These are phyloP conservation scores for Cicer yamashitae DNA, from an alignment of 306 rosid genomes.

Conservation along the genomic window DNA sequence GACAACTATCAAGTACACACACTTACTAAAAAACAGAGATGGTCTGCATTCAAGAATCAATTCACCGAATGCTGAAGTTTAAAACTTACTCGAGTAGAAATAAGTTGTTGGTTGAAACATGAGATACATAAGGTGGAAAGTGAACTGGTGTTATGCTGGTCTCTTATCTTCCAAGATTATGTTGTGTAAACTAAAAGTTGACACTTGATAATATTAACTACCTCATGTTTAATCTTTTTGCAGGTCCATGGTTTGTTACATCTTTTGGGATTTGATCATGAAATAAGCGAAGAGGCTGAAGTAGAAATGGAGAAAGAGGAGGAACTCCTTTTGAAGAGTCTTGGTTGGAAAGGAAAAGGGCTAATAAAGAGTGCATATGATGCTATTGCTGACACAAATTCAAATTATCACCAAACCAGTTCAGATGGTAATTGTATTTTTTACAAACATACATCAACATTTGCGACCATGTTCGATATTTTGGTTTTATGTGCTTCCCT, in stretches of 20 bases:
- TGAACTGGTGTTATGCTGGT: constrained; percentile 24
- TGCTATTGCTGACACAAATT: constrained; percentile 46
- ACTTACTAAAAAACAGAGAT: background rate
- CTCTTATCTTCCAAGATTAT: constrained; percentile 15
- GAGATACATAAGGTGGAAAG: constrained; percentile 20
- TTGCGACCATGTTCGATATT: constrained; percentile 16
- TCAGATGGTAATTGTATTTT: constrained; percentile 47
- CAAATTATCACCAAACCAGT: constrained; percentile 43
- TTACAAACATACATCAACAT: constrained; percentile 25
- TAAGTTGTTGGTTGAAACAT: constrained; percentile 4
- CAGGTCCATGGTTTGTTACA: constrained; percentile 95
- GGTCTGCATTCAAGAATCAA: constrained; percentile 29
- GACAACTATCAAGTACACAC: constrained; percentile 16
- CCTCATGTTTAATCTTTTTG: constrained; percentile 27
- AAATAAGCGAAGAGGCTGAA: constrained; percentile 85
- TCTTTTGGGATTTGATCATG: constrained; percentile 93
- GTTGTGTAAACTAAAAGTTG: constrained; percentile 37
- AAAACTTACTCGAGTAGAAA: constrained; percentile 23
- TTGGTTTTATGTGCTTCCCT: constrained; percentile 25
- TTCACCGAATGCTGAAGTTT: constrained; percentile 5
- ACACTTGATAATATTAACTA: constrained; percentile 39
- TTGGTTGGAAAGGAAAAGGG: constrained; percentile 92
- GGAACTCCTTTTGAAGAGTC: constrained; percentile 71
- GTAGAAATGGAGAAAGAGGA: constrained; percentile 91
- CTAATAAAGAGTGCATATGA: constrained; percentile 78